Conservation (phyloP, 2,329 filamentous ascomycete species). For the Colletotrichum nymphaeae region DNA sequence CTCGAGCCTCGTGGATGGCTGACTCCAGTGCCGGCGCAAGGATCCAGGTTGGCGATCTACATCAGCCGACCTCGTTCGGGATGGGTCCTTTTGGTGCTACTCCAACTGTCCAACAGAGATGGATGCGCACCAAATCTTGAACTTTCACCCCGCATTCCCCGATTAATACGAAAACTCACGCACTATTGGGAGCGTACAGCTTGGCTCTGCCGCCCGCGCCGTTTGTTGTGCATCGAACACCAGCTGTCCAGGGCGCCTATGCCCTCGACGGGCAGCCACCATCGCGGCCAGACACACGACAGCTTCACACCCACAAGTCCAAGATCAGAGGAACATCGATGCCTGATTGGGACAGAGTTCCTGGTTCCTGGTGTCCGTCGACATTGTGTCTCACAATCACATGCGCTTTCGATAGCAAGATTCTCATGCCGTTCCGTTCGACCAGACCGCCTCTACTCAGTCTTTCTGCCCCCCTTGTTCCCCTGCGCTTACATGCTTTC, state of each 20-base stretch:
- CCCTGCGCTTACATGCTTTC: slow-evolving; percentile 3
- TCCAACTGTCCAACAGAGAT: background rate
- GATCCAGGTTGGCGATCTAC: slow-evolving; percentile 27
- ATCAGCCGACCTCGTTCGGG: slow-evolving; percentile 28
- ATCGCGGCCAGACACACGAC: background rate
- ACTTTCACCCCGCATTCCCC: slow-evolving; percentile 16
- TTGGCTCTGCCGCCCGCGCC: slow-evolving; percentile 13
- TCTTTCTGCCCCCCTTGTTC: background rate
- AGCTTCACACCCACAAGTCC: slow-evolving; percentile 9
- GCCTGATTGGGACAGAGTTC: slow-evolving; percentile 25
- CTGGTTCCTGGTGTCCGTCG: slow-evolving; percentile 31
- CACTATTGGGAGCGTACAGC: slow-evolving; percentile 13
- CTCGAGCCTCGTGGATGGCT: slow-evolving; percentile 16
- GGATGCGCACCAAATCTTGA: background rate
- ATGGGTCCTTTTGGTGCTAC: background rate
- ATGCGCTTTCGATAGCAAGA: slow-evolving; percentile 7
- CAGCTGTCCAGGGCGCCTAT: slow-evolving; percentile 7
- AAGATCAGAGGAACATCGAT: slow-evolving; percentile 22
- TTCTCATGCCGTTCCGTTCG: background rate
- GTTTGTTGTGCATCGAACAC: background rate
- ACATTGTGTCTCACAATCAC: slow-evolving; percentile 19
- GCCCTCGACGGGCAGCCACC: slow-evolving; percentile 3
- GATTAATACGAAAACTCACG: slow-evolving; percentile 2
- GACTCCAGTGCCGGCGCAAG: slow-evolving; percentile 22
- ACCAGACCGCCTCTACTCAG: background rate